Conservation (phyloP, 2,329 filamentous ascomycete species). For the Leptographium lundbergii region DNA sequence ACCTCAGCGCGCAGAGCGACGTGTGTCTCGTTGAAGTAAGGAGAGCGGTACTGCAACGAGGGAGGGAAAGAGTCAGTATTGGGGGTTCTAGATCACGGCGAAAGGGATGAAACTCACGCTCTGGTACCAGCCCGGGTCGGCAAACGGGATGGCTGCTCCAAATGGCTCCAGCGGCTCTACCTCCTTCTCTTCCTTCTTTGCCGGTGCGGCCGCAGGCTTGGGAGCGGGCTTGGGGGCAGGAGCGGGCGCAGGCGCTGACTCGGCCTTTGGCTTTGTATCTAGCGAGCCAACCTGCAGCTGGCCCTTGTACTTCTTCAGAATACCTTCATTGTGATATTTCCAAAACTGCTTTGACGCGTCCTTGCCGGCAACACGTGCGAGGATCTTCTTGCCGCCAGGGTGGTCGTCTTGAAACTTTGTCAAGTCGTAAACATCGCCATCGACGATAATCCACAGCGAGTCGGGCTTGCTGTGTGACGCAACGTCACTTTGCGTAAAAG, state of each 20-base stretch:
- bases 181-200: constrained; percentile 13
- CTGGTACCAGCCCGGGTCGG: constrained; percentile 91
- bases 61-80: background rate
- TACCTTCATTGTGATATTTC: constrained; percentile 73
- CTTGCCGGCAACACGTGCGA: constrained; percentile 50
- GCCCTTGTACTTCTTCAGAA: constrained; percentile 74
- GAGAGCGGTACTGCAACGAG: constrained; percentile 78
- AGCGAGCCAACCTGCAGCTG: constrained; percentile 76
- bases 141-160: constrained; percentile 80
- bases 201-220: constrained; percentile 18
- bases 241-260: constrained; percentile 42
- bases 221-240: constrained; percentile 25
- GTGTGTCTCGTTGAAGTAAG: constrained; percentile 93
- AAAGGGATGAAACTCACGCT: constrained; percentile 45
- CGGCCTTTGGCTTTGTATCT: constrained; percentile 66
- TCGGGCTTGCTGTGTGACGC: constrained; percentile 82
- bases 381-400: constrained; percentile 58
- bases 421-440: constrained; percentile 91
- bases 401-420: constrained; percentile 81
- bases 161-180: constrained; percentile 67
- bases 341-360: constrained; percentile 56
- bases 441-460: constrained; percentile 79
- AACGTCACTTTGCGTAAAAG: constrained; percentile 73
- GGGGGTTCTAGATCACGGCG: background rate
- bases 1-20: constrained; percentile 82